These are phyloP conservation scores for Cryphonectria naterciae DNA, from an alignment of 2,329 filamentous ascomycete species.

Conservation along the genomic window DNA sequence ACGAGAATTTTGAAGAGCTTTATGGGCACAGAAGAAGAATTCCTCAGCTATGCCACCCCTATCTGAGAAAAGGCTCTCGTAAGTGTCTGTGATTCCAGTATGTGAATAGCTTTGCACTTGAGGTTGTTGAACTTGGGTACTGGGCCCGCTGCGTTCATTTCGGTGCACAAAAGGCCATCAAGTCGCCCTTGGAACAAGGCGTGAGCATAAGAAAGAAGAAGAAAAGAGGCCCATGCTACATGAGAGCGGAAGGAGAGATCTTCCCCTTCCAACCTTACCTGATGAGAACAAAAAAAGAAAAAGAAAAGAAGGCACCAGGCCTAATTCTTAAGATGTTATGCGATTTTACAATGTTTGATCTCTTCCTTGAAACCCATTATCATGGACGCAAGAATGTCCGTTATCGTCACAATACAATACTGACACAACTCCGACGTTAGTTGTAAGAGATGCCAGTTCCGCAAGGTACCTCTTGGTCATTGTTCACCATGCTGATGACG, in stretches of 20 bases:
- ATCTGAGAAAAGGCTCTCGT: constrained; percentile 1
- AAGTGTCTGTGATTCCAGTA: neutral
- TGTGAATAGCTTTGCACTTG: neutral
- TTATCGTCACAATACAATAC: neutral
- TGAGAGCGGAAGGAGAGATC: neutral
- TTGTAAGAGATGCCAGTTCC: constrained; percentile 21
- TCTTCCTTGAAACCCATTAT: no score
- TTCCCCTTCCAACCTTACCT: neutral
- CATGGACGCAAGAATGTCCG: neutral
- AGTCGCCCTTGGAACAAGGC: neutral
- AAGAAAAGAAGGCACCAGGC: no score
- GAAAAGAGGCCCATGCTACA: neutral
- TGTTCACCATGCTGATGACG: neutral
- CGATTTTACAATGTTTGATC: neutral
- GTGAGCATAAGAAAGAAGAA: neutral
- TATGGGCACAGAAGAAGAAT: neutral
- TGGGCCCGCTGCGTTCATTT: neutral
- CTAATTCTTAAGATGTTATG: no score
- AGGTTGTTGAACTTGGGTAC: neutral
- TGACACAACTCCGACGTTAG: neutral
- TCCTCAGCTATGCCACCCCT: neutral
- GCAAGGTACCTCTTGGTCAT: constrained; percentile 10
- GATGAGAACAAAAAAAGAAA: no score
- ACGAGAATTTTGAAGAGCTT: neutral
- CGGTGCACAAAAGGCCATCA: neutral